These are phyloP conservation scores for Tricholoma furcatifolium DNA, from an alignment of 768 basidiomycete species.

Conservation along the genomic window DNA sequence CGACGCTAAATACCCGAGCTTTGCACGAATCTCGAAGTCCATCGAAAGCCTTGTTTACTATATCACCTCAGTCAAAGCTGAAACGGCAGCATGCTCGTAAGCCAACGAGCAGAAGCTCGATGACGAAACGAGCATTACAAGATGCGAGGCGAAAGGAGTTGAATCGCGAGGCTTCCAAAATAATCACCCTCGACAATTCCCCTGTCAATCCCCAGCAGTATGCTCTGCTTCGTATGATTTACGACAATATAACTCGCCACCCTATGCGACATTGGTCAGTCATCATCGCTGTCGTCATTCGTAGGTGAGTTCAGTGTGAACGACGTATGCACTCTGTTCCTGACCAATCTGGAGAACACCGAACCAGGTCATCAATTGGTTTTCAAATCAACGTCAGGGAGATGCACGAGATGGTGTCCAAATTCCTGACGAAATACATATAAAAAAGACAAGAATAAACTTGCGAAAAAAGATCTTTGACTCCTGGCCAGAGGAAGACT, in stretches of 20 bases:
- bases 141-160: constrained; percentile 31
- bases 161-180: constrained; percentile 36
- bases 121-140: constrained; percentile 29
- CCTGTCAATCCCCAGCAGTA: constrained; percentile 58
- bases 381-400: constrained; percentile 57
- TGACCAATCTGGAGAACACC: constrained; percentile 39
- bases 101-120: constrained; percentile 23
- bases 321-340: not conserved
- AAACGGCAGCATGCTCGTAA: not conserved
- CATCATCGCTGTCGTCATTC: constrained; percentile 55
- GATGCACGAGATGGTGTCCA: not conserved
- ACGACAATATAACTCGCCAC: constrained; percentile 65
- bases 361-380: constrained; percentile 67
- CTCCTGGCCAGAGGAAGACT: constrained; percentile 40
- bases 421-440: not conserved
- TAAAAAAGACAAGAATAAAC: constrained; percentile 32
- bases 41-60: not conserved
- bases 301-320: constrained; percentile 36
- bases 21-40: constrained; percentile 10
- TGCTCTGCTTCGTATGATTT: constrained; percentile 60
- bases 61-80: not conserved
- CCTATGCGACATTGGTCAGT: constrained; percentile 62
- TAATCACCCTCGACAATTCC: constrained; percentile 49
- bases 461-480: constrained; percentile 48
- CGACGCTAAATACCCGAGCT: too few species aligned